Base-by-base conservation (phyloP, 495 filamentous ascomycete genomes). In the Oleoguttula mirabilis region DNA sequence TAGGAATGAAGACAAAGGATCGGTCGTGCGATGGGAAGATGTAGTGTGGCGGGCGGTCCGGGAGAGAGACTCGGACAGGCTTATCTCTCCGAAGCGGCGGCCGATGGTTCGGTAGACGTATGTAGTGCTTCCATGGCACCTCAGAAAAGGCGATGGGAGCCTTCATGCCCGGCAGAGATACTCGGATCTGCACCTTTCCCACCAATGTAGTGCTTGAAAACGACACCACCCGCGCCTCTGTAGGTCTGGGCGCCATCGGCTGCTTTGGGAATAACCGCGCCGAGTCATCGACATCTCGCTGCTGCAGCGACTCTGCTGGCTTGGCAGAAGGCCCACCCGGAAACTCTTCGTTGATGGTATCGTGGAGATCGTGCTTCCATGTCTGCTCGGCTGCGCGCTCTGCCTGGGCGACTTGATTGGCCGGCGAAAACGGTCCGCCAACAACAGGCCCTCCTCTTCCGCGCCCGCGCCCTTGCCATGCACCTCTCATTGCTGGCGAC, bases 1-100 rank as follows among this genome's bases (percentile, higher is more conserved):
- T 73, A 14, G 90, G 90, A 43, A 99, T 99, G 62, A 99, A 99
- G 51, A 96, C 92, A 57, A 99, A 99, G 0, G 90, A 95, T 41
- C 90, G 72, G 41, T 94, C 86, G 36, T 70, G 70, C 10, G 83
- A 76, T 5, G 90, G 90, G 60, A 88, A 94, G 31, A 95, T 88
- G 59, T 94, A 95, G 32, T 82, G 75, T 16, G 85, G 73, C 14
- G 73, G 59, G 39, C 78, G 70, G 16, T 80, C 74, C 5, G 90
- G 90, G 32, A 99, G 68, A 20, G 87, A 94, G 42, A 99, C 84
- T 32, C 90, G 79, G 21, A 96, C 90, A 10, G 92, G 92, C 55
- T 96, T 99, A 60, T 99, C 90, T 33, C 90, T 82, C 36, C 90
- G 82, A 24, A 99, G 71, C 23, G 90, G 90, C 38, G 90, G 92